A percentile compares a stretch with the other conserved stretches of the same genome.
Conservation (phyloP, 768 basidiomycete species). For the Podaxis sp. region DNA sequence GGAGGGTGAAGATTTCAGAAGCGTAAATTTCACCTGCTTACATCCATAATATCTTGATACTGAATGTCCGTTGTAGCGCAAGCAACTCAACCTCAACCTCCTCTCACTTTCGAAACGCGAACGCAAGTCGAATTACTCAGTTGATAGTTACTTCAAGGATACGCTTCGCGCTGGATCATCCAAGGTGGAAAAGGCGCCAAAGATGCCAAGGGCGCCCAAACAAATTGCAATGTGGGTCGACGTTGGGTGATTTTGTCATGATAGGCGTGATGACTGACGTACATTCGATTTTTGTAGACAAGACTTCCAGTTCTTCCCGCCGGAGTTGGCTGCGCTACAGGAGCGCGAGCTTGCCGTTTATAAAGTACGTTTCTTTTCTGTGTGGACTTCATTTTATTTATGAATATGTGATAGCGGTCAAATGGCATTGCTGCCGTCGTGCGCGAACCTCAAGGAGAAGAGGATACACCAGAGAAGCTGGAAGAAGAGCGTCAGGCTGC, state of each 20-base stretch:
- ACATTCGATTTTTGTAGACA: slow-evolving; percentile 42
- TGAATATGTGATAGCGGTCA: slow-evolving; percentile 36
- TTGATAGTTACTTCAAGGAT: slow-evolving; percentile 95
- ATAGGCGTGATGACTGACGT: neutral
- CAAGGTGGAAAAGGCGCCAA: slow-evolving; percentile 77
- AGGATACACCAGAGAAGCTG: slow-evolving; percentile 78
- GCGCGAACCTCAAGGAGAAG: slow-evolving; percentile 62
- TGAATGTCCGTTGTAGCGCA: slow-evolving; percentile 38
- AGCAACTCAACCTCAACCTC: slow-evolving; percentile 68
- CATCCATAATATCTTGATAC: neutral
- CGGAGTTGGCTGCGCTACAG: slow-evolving; percentile 73
- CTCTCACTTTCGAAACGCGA: slow-evolving; percentile 90
- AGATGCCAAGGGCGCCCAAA: slow-evolving; percentile 82
- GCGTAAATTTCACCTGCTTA: slow-evolving; percentile 37
- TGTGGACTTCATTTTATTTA: neutral
- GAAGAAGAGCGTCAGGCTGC: slow-evolving; percentile 77
- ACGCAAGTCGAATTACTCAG: slow-evolving; percentile 90
- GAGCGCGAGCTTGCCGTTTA: slow-evolving; percentile 82
- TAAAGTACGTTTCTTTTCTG: slow-evolving; percentile 42
- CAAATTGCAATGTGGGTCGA: slow-evolving; percentile 72
- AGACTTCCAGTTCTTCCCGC: slow-evolving; percentile 97
- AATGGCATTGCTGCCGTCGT: slow-evolving; percentile 63
- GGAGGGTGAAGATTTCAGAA: slow-evolving; percentile 92
- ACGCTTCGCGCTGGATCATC: slow-evolving; percentile 75
- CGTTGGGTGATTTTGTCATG: neutral